Evolutionary conservation across 2,329 filamentous ascomycete species (phyloP).

Genomic region (Talaromyces sp.): DNA sequence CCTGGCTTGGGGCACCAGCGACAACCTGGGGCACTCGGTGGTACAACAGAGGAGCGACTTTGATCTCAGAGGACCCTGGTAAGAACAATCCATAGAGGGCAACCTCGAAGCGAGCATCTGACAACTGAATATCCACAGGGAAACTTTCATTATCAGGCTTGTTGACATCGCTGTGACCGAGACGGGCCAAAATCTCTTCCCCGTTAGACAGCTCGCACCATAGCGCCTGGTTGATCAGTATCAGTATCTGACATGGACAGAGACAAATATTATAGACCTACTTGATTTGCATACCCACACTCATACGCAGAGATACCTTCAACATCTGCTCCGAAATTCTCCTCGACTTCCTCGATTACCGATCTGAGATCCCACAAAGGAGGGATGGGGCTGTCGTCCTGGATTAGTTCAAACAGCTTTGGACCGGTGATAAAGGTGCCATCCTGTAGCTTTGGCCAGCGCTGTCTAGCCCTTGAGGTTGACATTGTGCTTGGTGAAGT

Average conservation of each 20-base stretch:
- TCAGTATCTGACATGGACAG: not conserved
- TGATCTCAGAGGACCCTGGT: not conserved
- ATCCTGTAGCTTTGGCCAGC: not conserved
- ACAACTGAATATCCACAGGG: not conserved
- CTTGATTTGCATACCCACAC: not conserved
- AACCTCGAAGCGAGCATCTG: not conserved
- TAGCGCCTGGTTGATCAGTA: not conserved
- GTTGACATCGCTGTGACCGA: not conserved
- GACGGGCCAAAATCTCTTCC: not conserved
- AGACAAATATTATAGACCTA: not conserved
- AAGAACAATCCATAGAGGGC: not conserved
- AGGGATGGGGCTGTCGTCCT: not conserved
- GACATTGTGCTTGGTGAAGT: not conserved
- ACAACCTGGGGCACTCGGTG: not conserved
- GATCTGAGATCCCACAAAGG: not conserved
- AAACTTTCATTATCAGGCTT: not conserved
- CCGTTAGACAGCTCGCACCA: not conserved
- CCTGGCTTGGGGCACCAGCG: not conserved
- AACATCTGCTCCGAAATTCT: not conserved
- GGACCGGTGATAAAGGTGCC: not conserved
- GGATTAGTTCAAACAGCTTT: not conserved
- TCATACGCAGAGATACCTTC: not conserved
- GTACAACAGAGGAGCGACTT: not conserved
- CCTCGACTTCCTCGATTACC: not conserved
- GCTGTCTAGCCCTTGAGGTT: not conserved